Base-by-base conservation (phyloP, 2,329 filamentous ascomycete species). In the Neonectria neomacrospora region DNA sequence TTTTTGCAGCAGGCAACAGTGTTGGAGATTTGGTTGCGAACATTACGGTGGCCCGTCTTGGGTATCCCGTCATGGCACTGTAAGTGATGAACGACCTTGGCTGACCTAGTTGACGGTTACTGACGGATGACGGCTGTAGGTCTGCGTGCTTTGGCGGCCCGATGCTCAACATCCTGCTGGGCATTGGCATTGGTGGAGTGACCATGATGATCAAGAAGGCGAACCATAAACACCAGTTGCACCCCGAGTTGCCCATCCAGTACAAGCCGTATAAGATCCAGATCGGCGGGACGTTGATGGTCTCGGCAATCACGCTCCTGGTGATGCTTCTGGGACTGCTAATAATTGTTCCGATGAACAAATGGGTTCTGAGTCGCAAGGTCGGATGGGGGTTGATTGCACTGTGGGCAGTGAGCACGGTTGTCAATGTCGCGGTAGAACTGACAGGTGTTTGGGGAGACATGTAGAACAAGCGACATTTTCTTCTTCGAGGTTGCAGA, bases 61-160 rank as follows among this genome's bases (percentile, higher is more conserved):
- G 96, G 3, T 97, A 94, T 78, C 96, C 96, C 0, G 94, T 99
- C 66, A 99, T 99, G 96, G 96, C 96, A 41, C 74, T 91, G 83
- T 88, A 78, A 79, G 85, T 85, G 37, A 47, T 22, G 11, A 11
- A 41, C 9, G 47, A 48, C 11, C 28, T 14, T 28, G 48, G 3
- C n/a, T 9, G 8, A 4, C 6, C 18, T n/a, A n/a, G 30, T 34
- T 54, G 12, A 28, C 18, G 14, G 8, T 41, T 9, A 30, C 69
- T 71, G 28, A 71, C 53, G 7, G 7, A 23, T 41, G 2, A n/a
- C 14, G 18, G 8, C 34, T 26, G n/a, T 63, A 88, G 86, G 42
- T 94, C 92, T 34, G 96, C 96, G 5, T 99, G 96, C 76, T 97
- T 99, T 76, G 96, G 96, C n/a, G 96, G 96, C 0, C 96, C 96